Evolutionary conservation across 306 rosid genomes (phyloP).

Genomic region (Gillenia trifoliata): DNA sequence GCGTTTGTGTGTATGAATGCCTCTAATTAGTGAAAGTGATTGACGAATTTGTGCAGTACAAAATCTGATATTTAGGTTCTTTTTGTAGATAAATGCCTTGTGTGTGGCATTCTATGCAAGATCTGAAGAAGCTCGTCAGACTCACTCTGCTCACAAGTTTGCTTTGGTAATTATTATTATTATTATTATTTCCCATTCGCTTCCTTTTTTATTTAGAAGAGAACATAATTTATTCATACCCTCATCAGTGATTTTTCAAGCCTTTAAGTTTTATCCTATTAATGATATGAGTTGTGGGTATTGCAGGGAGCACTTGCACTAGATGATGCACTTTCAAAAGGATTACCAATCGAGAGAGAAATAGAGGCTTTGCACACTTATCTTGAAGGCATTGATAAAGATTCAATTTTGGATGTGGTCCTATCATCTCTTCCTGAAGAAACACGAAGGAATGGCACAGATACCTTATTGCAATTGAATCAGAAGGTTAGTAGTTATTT

Average conservation of each 20-base stretch:
- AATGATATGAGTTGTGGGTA: conserved; percentile 26
- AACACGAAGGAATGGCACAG: conserved; percentile 60
- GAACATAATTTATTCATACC: neutral
- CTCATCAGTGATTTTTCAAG: conserved; percentile 13
- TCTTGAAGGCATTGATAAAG: conserved; percentile 75
- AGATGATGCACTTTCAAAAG: conserved; percentile 85
- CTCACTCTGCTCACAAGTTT: conserved; percentile 81
- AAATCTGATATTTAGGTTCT: conserved; percentile 25
- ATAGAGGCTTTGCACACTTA: conserved; percentile 52
- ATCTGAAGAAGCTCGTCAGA: conserved; percentile 88
- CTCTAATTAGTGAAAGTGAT: neutral
- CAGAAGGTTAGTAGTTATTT: conserved; percentile 55
- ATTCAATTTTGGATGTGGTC: conserved; percentile 76
- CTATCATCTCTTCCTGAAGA: conserved; percentile 86
- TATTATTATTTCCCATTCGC: neutral
- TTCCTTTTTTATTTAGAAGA: neutral
- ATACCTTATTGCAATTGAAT: conserved; percentile 66
- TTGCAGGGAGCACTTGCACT: conserved; percentile 87
- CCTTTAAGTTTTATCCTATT: conserved; percentile 15
- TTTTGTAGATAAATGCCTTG: conserved; percentile 84
- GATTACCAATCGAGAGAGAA: conserved; percentile 81
- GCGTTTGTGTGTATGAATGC: neutral
- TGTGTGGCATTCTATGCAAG: conserved; percentile 94
- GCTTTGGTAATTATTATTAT: conserved; percentile 55
- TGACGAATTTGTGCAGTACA: neutral